These are phyloP conservation scores for Emericellopsis atlantica DNA, from an alignment of 2,329 filamentous ascomycete genomes.

Conservation along the genomic window DNA sequence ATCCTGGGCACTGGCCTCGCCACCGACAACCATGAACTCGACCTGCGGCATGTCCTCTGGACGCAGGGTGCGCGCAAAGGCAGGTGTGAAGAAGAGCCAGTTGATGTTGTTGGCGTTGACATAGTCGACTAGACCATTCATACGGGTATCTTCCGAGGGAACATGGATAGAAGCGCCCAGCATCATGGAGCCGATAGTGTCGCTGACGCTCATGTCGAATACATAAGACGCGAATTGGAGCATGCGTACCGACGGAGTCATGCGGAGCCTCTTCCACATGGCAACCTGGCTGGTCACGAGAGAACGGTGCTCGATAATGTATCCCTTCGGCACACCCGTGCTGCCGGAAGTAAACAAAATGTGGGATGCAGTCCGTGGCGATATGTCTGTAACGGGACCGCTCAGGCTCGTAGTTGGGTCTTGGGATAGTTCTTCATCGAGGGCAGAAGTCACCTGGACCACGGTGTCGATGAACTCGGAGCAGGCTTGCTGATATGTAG, in stretches of 20 bases:
- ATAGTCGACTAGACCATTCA: background rate
- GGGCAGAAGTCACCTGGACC: constrained; percentile 10
- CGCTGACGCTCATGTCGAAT: constrained; percentile 2
- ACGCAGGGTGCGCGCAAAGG: background rate
- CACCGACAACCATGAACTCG: constrained; percentile 3
- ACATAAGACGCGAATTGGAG: constrained; percentile 2
- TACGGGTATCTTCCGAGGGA: constrained; percentile 16
- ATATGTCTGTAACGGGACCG: background rate
- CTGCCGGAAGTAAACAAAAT: constrained; percentile 2
- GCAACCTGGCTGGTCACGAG: constrained; percentile 3
- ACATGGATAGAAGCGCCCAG: constrained; percentile 25
- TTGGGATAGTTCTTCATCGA: background rate
- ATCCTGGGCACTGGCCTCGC: constrained; percentile 6
- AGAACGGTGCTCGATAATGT: background rate
- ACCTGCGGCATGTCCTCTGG: background rate
- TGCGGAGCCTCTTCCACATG: background rate
- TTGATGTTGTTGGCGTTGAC: background rate
- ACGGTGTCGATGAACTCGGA: background rate
- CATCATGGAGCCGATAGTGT: background rate
- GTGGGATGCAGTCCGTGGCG: constrained; percentile 2
- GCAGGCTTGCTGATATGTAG: background rate
- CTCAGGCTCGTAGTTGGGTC: background rate
- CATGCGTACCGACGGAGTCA: background rate
- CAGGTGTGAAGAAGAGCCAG: constrained; percentile 1
- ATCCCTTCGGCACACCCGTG: background rate